A percentile compares a stretch with the other conserved stretches of the same genome.
Conservation (phyloP, 2,329 filamentous ascomycete genomes). For the Emericellopsis cladophorae region DNA sequence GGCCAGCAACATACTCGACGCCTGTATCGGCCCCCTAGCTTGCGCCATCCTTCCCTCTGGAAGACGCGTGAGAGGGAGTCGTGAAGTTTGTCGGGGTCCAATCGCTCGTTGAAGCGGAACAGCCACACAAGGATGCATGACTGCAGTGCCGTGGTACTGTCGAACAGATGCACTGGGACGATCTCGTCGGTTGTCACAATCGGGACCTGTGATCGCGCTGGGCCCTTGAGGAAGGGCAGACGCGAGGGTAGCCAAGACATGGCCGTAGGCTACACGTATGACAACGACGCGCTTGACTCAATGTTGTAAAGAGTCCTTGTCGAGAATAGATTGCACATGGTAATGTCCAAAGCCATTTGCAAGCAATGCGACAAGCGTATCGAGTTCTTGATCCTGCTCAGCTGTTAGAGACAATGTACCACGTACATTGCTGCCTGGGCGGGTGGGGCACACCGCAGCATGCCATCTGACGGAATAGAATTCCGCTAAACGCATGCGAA, state of each 20-base stretch:
- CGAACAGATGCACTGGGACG: conserved; percentile 2
- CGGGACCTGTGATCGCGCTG: background rate
- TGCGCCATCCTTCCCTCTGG: conserved; percentile 10
- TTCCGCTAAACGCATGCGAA: no score
- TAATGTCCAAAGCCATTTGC: no score
- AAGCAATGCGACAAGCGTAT: no score
- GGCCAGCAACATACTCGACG: conserved; percentile 5
- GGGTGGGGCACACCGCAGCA: no score
- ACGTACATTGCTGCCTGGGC: no score
- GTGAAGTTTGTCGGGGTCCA: conserved; percentile 11
- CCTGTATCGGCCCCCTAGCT: conserved; percentile 10
- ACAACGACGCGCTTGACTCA: no score
- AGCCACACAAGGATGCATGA: conserved; percentile 4
- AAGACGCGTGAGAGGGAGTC: conserved; percentile 6
- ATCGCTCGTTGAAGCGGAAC: conserved; percentile 11
- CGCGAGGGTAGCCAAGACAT: background rate
- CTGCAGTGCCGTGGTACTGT: background rate
- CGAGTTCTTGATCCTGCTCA: no score
- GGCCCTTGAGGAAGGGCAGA: background rate
- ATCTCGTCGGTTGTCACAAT: conserved; percentile 1
- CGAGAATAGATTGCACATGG: no score
- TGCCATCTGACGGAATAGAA: no score
- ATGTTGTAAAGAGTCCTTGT: no score
- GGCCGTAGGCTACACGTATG: no score
- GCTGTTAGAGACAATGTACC: no score